phyloP scores from a whole-genome alignment of 148 eudicot genomes.

The Rhododendron ovatum region DNA sequence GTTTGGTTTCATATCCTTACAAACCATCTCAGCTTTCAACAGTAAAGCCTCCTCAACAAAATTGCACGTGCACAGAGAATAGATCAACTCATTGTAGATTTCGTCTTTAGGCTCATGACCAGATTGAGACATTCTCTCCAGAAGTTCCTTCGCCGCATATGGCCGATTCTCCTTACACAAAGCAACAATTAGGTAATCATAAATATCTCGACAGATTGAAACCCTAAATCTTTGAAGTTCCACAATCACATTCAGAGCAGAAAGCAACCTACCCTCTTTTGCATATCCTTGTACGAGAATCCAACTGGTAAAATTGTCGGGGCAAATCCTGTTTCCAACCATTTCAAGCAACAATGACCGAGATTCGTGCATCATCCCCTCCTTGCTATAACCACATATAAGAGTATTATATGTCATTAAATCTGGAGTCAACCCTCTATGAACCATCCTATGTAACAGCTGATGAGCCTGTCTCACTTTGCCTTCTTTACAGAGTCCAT shows the following conservation, averaged over 20 bases:
- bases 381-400: slow-evolving; percentile 71
- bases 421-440: slow-evolving; percentile 71
- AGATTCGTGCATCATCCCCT: slow-evolving; percentile 73
- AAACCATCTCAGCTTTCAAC: slow-evolving; percentile 46
- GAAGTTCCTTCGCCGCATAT: slow-evolving; percentile 60
- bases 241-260: slow-evolving; percentile 61
- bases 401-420: slow-evolving; percentile 64
- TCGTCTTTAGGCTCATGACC: slow-evolving; percentile 45
- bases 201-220: slow-evolving; percentile 36
- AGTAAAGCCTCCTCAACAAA: slow-evolving; percentile 51
- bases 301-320: slow-evolving; percentile 67
- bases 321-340: slow-evolving; percentile 48
- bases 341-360: slow-evolving; percentile 62
- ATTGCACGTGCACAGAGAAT: slow-evolving; percentile 50
- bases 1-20: slow-evolving; percentile 36
- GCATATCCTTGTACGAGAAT: slow-evolving; percentile 63
- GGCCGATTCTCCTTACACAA: slow-evolving; percentile 55
- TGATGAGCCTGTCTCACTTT: slow-evolving; percentile 62
- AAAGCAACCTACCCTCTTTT: slow-evolving; percentile 49
- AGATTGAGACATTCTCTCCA: slow-evolving; percentile 47
- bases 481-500: slow-evolving; percentile 78
- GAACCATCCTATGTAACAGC: slow-evolving; percentile 57
- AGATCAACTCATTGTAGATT: slow-evolving; percentile 52
- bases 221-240: slow-evolving; percentile 59
- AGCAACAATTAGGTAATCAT: slow-evolving; percentile 44